These are phyloP conservation scores for Sisymbrium altissimum DNA, from an alignment of 345 rosid species.

Conservation along the genomic window DNA sequence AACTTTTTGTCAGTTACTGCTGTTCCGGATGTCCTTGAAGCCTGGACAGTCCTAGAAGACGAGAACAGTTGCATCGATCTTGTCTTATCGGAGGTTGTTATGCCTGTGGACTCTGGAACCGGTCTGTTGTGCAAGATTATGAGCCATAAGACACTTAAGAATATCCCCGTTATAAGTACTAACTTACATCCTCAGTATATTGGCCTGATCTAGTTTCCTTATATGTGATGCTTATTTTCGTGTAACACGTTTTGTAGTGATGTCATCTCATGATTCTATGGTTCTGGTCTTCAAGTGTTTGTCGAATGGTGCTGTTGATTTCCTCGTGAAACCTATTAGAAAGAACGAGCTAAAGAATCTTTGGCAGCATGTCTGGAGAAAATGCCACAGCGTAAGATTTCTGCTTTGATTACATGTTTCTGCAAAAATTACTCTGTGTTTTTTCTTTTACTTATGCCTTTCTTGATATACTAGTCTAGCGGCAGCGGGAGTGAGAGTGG, in stretches of 20 bases:
- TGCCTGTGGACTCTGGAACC: constrained; percentile 73
- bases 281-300: constrained; percentile 76
- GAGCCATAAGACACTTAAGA: constrained; percentile 62
- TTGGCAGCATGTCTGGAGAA: constrained; percentile 90
- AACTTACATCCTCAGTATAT: not conserved
- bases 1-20: constrained; percentile 48
- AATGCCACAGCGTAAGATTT: constrained; percentile 70
- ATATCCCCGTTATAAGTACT: constrained; percentile 73
- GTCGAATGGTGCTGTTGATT: constrained; percentile 85
- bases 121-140: constrained; percentile 68
- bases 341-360: constrained; percentile 82
- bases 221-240: constrained; percentile 19
- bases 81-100: constrained; percentile 69
- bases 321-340: constrained; percentile 78
- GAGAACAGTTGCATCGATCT: constrained; percentile 57
- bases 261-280: constrained; percentile 82
- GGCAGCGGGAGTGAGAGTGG: constrained; percentile 79
- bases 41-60: constrained; percentile 70
- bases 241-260: constrained; percentile 53
- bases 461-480: constrained; percentile 52
- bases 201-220: constrained; percentile 4
- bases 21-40: constrained; percentile 60
- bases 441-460: not conserved
- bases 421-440: not conserved
- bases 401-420: constrained; percentile 1